These are phyloP conservation scores for Sporothrix protearum DNA, from an alignment of 2,329 filamentous ascomycete species.

Conservation along the genomic window DNA sequence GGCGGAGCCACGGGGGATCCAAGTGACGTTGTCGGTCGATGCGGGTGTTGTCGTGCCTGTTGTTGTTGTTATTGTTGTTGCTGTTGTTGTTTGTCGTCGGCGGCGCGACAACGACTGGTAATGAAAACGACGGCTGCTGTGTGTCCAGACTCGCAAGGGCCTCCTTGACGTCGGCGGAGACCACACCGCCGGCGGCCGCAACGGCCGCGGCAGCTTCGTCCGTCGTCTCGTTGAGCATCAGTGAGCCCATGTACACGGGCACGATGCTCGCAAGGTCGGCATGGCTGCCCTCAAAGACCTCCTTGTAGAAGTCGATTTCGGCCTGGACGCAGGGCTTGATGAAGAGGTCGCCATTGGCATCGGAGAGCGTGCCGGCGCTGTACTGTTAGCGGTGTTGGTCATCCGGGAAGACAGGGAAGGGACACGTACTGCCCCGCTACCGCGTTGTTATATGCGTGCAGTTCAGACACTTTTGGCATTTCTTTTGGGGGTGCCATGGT, in stretches of 20 bases:
- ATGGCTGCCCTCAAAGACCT: constrained; percentile 56
- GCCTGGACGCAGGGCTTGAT: constrained; percentile 88
- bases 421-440: constrained; percentile 78
- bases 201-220: constrained; percentile 49
- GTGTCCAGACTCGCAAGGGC: not conserved
- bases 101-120: not conserved
- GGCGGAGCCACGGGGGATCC: constrained; percentile 50
- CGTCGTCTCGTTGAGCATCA: constrained; percentile 61
- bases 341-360: constrained; percentile 77
- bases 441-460: constrained; percentile 68
- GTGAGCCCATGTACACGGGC: constrained; percentile 77
- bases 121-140: constrained; percentile 26
- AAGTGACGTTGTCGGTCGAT: constrained; percentile 35
- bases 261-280: constrained; percentile 75
- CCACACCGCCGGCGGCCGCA: constrained; percentile 36
- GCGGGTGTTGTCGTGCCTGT: constrained; percentile 19
- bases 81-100: no score
- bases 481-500: constrained; percentile 35
- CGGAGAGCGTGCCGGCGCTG: constrained; percentile 87
- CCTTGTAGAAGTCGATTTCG: constrained; percentile 89
- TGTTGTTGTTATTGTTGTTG: constrained; percentile 22
- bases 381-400: constrained; percentile 19
- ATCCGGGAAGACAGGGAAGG: not conserved
- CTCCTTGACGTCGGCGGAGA: constrained; percentile 43
- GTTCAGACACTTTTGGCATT: constrained; percentile 56